A percentile compares a stretch with the other conserved stretches of the same genome.
phyloP scores from a whole-genome alignment of 805 yeast genomes.

The Nakazawaea wyomingensis region DNA sequence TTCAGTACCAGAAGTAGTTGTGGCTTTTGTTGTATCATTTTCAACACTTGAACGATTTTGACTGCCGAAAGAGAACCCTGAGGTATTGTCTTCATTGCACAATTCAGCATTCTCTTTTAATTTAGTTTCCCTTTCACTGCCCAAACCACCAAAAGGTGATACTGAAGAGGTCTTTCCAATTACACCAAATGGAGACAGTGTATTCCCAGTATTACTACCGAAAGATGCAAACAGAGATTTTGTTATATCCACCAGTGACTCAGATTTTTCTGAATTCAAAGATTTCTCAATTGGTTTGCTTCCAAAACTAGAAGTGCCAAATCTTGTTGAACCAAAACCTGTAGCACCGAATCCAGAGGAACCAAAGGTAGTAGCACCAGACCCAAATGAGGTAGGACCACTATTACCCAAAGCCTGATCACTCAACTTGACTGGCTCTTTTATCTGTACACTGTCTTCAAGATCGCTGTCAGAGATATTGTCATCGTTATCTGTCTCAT shows the following conservation, averaged over 20 bases:
- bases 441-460: neutral
- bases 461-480: neutral
- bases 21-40: too few relatives aligned
- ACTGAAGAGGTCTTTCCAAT: neutral
- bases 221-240: constrained; percentile 19
- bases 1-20: too few relatives aligned
- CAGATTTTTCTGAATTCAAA: neutral
- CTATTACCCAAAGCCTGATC: neutral
- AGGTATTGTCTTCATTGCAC: too few relatives aligned
- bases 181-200: neutral
- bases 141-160: neutral
- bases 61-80: too few relatives aligned
- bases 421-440: neutral
- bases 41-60: too few relatives aligned
- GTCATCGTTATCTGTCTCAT: neutral
- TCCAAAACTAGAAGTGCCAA: constrained; percentile 16
- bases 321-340: constrained; percentile 22
- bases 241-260: neutral
- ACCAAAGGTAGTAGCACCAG: constrained; percentile 12
- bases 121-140: too few relatives aligned
- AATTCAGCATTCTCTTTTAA: too few relatives aligned
- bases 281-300: constrained; percentile 1
- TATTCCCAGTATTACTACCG: constrained; percentile 5
- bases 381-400: constrained; percentile 15
- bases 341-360: constrained; percentile 15